Evolutionary conservation across 441 rosid species (phyloP).

Genomic region (Erysimum pusillum): DNA sequence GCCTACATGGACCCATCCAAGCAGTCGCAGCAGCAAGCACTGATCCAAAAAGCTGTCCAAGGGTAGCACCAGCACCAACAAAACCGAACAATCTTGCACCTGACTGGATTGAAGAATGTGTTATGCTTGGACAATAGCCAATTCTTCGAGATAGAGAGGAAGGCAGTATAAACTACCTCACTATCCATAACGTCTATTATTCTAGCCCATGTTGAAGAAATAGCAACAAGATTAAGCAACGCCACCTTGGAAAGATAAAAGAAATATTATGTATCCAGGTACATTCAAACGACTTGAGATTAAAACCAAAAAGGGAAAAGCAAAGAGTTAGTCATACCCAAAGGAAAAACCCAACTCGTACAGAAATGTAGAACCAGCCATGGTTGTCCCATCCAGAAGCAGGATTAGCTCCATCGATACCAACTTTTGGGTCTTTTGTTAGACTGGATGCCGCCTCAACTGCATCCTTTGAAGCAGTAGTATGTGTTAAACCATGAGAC

Average conservation of each 20-base stretch:
- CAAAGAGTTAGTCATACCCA: slow-evolving; percentile 63
- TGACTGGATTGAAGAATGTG: slow-evolving; percentile 69
- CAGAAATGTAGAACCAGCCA: slow-evolving; percentile 81
- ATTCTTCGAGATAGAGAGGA: background rate
- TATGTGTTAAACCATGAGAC: slow-evolving; percentile 34
- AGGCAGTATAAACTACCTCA: slow-evolving; percentile 65
- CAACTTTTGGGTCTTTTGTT: slow-evolving; percentile 49
- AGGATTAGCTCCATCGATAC: slow-evolving; percentile 48
- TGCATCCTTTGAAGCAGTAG: slow-evolving; percentile 54
- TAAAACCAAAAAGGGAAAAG: slow-evolving; percentile 8
- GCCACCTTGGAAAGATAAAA: slow-evolving; percentile 62
- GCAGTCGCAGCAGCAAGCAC: slow-evolving; percentile 87
- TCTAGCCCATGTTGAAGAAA: slow-evolving; percentile 98
- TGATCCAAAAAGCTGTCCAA: slow-evolving; percentile 96
- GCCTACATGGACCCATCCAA: slow-evolving; percentile 92
- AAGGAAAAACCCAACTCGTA: slow-evolving; percentile 87
- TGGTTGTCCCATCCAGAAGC: slow-evolving; percentile 58
- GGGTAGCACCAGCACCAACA: slow-evolving; percentile 97
- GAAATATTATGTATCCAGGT: slow-evolving; percentile 24
- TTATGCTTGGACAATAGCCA: slow-evolving; percentile 41
- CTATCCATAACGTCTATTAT: slow-evolving; percentile 90
- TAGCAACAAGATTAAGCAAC: slow-evolving; percentile 87
- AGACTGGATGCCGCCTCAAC: slow-evolving; percentile 51
- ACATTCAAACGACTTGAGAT: slow-evolving; percentile 11
- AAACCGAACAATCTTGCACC: slow-evolving; percentile 97